Evolutionary conservation across 192 early-diverging fungal genomes (phyloP).

Genomic region (Coemansia sp.): DNA sequence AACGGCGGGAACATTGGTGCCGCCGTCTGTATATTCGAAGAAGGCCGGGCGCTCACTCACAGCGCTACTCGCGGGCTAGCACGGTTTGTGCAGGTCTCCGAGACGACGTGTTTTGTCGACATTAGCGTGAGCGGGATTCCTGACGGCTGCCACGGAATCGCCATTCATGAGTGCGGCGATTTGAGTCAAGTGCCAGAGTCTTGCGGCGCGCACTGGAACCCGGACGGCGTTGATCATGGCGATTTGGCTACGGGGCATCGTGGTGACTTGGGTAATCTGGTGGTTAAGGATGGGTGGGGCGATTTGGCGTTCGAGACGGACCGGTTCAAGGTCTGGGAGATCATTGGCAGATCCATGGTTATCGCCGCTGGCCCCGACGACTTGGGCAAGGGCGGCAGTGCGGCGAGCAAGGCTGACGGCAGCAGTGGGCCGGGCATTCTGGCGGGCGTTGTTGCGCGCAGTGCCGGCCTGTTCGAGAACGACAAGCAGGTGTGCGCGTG

Average conservation of each 20-base stretch:
- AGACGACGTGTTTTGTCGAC: slow-evolving; percentile 76
- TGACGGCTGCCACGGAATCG: slow-evolving; percentile 68
- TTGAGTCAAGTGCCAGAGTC: slow-evolving; percentile 58
- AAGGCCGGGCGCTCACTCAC: slow-evolving; percentile 31
- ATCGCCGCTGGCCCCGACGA: slow-evolving; percentile 62
- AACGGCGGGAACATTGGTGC: slow-evolving; percentile 67
- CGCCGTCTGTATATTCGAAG: slow-evolving; percentile 91
- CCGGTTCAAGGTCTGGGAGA: slow-evolving; percentile 83
- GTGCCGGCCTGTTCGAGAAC: slow-evolving; percentile 91
- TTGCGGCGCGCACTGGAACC: slow-evolving; percentile 44
- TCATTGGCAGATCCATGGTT: slow-evolving; percentile 88
- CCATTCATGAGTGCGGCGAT: slow-evolving; percentile 83
- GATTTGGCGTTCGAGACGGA: slow-evolving; percentile 74
- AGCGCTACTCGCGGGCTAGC: slow-evolving; percentile 64
- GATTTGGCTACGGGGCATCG: slow-evolving; percentile 34
- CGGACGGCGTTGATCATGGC: slow-evolving; percentile 23
- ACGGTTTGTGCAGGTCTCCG: slow-evolving; percentile 78
- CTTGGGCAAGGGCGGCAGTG: slow-evolving; percentile 39
- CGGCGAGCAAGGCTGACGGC: slow-evolving; percentile 54
- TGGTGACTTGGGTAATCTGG: slow-evolving; percentile 72
- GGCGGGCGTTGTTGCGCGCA: slow-evolving; percentile 86
- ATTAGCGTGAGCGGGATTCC: slow-evolving; percentile 72
- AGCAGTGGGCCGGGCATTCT: slow-evolving; percentile 60
- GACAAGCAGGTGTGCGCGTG: slow-evolving; percentile 87
- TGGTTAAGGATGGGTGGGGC: slow-evolving; percentile 73